Evolutionary conservation across 345 rosid species (phyloP), one percentile per base, ranked within the genome.

Genomic region (Hypericum androsaemum): DNA sequence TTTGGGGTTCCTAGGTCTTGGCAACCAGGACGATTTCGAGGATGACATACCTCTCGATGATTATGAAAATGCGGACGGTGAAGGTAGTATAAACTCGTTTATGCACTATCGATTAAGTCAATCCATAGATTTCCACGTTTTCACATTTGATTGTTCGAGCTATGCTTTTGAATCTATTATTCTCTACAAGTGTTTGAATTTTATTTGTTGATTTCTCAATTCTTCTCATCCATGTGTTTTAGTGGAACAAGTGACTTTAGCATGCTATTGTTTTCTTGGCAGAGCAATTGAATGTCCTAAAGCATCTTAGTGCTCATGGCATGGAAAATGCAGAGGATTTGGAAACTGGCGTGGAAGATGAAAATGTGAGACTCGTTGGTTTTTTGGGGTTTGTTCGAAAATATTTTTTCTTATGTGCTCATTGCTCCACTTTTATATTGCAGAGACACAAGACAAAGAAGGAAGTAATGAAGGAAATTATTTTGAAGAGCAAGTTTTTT

Each of bases 401-500:
- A 22, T 22, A 22, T 22, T 4, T 22, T 22, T 4, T 22, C 32
- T 22, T 22, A 22, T 22, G n/a, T n/a, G n/a, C n/a, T n/a, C n/a
- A 28, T n/a, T n/a, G 54, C 41, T 14, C 17, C 37, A 50, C 17
- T 50, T 14, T 28, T 2, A 8, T 12, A 6, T 54, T 66, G 65
- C 88, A 90, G 96, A 85, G 66, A 48, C 94, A 66, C 67, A 92
- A 80, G 75, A 72, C 75, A 54, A 92, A 92, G 74, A 92, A 85
- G 64, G 94, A 92, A 78, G 76, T 83, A 12, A 88, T 81, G 95
- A 76, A 78, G 60, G 95, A 92, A 80, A 74, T 92, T 62, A 92
- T 88, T 59, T 69, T 85, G 76, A 92, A 92, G 78, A 88, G 96
- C 83, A 92, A 92, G 66, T 73, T 66, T 81, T 90, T 79, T 76